Evolutionary conservation across 2,329 filamentous ascomycete genomes (phyloP).

Genomic region (Mollisia scopiformis): DNA sequence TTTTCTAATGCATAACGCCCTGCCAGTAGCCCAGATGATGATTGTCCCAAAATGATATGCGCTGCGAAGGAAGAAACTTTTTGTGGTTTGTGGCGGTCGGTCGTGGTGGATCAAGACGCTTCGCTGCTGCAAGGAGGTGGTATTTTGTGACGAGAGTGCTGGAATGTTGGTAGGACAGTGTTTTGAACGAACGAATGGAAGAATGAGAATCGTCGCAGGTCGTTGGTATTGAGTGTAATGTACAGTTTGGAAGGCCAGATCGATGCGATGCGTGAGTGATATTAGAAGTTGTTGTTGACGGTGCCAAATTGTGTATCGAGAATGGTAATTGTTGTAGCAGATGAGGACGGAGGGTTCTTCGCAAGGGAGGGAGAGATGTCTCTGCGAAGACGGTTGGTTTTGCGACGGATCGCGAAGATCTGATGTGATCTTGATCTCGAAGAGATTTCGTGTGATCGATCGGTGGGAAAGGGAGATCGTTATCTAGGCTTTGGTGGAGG

Average conservation of each 20-base stretch:
- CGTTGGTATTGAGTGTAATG: conserved; percentile 28
- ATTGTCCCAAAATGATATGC: neutral
- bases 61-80: conserved; percentile 6
- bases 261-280: conserved; percentile 14
- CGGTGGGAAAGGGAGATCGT: conserved; percentile 6
- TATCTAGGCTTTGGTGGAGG: conserved; percentile 38
- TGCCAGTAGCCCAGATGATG: too few species aligned
- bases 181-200: conserved; percentile 8
- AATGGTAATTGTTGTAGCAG: conserved; percentile 13
- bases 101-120: too few species aligned
- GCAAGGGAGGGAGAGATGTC: conserved; percentile 8
- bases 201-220: conserved; percentile 34
- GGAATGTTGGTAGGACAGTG: conserved; percentile 28
- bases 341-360: conserved; percentile 1
- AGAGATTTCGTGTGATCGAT: conserved; percentile 14
- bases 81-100: neutral
- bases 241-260: conserved; percentile 20
- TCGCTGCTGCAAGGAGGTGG: neutral
- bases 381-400: too few species aligned
- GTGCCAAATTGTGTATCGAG: conserved; percentile 21
- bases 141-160: neutral
- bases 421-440: conserved; percentile 9
- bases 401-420: conserved; percentile 13
- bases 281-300: conserved; percentile 24
- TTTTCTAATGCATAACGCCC: conserved; percentile 34